A percentile compares a stretch with the other conserved stretches of the same genome.
These are phyloP conservation scores for Oehlia diaphana DNA, from an alignment of 192 early-diverging fungal genomes.

Conservation along the genomic window DNA sequence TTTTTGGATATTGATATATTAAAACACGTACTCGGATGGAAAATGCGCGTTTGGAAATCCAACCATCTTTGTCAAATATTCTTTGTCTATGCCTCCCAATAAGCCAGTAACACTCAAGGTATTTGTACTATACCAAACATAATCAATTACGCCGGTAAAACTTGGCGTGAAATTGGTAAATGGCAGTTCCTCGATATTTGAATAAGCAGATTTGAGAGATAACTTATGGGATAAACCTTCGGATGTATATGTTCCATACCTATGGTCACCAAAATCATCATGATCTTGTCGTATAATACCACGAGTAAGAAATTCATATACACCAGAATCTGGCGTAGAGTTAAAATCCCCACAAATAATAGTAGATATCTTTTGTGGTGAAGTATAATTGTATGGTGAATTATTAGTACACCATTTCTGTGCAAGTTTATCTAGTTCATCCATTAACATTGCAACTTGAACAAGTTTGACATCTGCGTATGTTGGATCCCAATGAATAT, in stretches of 20 bases:
- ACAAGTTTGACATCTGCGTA: constrained; percentile 95
- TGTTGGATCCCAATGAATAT: constrained; percentile 92
- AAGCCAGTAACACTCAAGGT: constrained; percentile 77
- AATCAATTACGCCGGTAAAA: constrained; percentile 89
- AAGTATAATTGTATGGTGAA: constrained; percentile 34
- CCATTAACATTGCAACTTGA: constrained; percentile 90
- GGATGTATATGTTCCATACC: constrained; percentile 83
- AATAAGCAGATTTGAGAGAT: constrained; percentile 81
- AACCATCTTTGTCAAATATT: constrained; percentile 74
- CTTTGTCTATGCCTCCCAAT: constrained; percentile 78
- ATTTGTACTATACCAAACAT: constrained; percentile 86
- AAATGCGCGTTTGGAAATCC: constrained; percentile 94
- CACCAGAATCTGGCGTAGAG: constrained; percentile 84
- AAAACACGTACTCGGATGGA: constrained; percentile 65
- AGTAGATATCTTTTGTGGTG: constrained; percentile 52
- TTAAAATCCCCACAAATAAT: constrained; percentile 97
- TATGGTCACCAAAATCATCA: constrained; percentile 75
- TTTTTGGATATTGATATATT: not conserved
- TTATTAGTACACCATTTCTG: constrained; percentile 48
- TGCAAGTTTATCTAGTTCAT: constrained; percentile 75
- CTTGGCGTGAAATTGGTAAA: constrained; percentile 91
- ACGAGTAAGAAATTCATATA: constrained; percentile 85
- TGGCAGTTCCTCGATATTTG: constrained; percentile 70
- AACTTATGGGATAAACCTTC: constrained; percentile 83
- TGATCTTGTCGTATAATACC: constrained; percentile 81